phyloP scores from a whole-genome alignment of 78 protist genomes.

The Anaeramoeba flamelloides region DNA sequence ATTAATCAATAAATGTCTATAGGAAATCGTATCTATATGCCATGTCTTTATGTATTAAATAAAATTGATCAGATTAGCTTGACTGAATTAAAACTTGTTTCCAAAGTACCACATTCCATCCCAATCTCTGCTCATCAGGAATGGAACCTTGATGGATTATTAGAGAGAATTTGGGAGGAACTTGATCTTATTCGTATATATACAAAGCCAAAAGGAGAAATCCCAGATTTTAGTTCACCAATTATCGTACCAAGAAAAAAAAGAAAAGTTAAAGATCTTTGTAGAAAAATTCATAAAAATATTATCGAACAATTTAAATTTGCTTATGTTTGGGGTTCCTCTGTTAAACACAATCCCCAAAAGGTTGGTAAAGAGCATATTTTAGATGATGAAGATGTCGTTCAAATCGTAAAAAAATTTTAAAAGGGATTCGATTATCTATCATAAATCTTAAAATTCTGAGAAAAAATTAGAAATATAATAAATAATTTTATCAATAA shows the following conservation, averaged over 20 bases:
- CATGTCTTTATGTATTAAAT: slow-evolving; percentile 50
- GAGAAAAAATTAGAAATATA: no score
- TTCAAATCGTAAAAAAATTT: slow-evolving; percentile 65
- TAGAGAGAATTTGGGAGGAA: slow-evolving; percentile 82
- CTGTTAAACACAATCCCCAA: slow-evolving; percentile 50
- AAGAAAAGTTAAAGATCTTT: slow-evolving; percentile 62
- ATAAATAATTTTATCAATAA: no score
- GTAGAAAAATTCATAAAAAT: slow-evolving; percentile 66
- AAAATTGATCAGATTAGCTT: slow-evolving; percentile 70
- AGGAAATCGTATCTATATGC: slow-evolving; percentile 53
- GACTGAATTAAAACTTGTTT: no score
- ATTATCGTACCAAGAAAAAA: no score
- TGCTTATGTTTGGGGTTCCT: slow-evolving; percentile 37
- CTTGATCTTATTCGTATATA: slow-evolving; percentile 76
- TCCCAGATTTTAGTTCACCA: slow-evolving; percentile 91
- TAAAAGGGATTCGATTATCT: no score
- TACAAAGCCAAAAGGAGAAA: slow-evolving; percentile 95
- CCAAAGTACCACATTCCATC: no score
- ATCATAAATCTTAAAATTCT: no score
- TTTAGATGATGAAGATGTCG: slow-evolving; percentile 56
- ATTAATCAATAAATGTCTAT: no score
- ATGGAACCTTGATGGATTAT: slow-evolving; percentile 90
- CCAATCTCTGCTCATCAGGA: slow-evolving; percentile 1
- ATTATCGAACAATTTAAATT: slow-evolving; percentile 35
- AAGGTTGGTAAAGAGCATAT: slow-evolving; percentile 32